These are phyloP conservation scores for Xerocomus spinulosus DNA, from an alignment of 768 basidiomycete species.

Conservation along the genomic window DNA sequence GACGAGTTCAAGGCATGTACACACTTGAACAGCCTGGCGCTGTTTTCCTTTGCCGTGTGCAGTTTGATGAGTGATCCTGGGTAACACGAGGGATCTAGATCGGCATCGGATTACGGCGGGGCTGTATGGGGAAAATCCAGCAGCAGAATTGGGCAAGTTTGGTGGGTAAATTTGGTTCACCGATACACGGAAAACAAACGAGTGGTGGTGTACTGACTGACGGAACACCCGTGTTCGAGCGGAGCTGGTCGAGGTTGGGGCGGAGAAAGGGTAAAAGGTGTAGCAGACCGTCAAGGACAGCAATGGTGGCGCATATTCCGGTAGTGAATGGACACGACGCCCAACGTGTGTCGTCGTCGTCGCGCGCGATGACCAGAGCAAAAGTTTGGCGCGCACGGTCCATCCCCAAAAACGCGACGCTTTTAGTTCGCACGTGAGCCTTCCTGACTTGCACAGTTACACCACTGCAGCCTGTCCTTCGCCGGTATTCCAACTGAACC, in stretches of 20 bases:
- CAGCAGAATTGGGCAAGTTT: not conserved
- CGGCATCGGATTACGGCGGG: not conserved
- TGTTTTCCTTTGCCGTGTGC: too few species aligned
- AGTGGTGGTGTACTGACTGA: not conserved
- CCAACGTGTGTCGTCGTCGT: constrained; percentile 18
- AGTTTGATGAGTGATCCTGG: not conserved
- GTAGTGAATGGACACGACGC: not conserved
- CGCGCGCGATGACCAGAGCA: constrained; percentile 11
- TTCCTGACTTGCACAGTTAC: constrained; percentile 26
- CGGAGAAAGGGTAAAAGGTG: constrained; percentile 31
- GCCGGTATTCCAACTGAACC: constrained; percentile 6
- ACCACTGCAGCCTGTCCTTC: constrained; percentile 20
- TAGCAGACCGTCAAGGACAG: constrained; percentile 15
- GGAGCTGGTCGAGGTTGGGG: constrained; percentile 32
- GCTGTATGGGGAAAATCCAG: constrained; percentile 5
- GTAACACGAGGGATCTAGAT: not conserved
- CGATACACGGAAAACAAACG: not conserved
- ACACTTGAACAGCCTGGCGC: too few species aligned
- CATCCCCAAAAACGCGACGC: constrained; percentile 23
- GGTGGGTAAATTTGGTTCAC: not conserved
- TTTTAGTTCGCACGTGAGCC: constrained; percentile 32
- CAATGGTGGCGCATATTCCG: constrained; percentile 25
- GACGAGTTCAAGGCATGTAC: too few species aligned
- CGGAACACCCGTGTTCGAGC: constrained; percentile 28
- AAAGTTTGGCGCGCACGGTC: constrained; percentile 22